These are phyloP conservation scores for Penstemon davidsonii DNA, from an alignment of 257 asterid genomes.

Conservation along the genomic window DNA sequence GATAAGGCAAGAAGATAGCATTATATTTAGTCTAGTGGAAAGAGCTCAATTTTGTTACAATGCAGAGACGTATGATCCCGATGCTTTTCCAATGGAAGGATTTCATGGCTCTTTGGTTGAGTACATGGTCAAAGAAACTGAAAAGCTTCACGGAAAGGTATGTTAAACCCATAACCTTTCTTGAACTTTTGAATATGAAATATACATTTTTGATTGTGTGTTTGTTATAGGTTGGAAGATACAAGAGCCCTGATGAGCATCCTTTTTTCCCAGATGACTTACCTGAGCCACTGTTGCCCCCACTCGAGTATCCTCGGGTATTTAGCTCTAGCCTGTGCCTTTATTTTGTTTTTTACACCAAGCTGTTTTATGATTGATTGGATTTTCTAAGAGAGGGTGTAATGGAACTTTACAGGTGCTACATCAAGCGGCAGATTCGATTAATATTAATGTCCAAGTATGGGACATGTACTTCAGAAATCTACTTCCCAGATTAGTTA, in stretches of 20 bases:
- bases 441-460: slow-evolving; percentile 70
- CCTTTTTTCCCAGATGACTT: slow-evolving; percentile 78
- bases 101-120: slow-evolving; percentile 80
- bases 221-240: slow-evolving; percentile 79
- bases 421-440: slow-evolving; percentile 69
- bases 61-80: slow-evolving; percentile 62
- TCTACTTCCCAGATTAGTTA: slow-evolving; percentile 77
- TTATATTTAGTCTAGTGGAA: slow-evolving; percentile 83
- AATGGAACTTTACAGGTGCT: slow-evolving; percentile 54
- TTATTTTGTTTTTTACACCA: too few species aligned
- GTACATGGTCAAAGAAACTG: slow-evolving; percentile 87
- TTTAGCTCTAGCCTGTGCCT: background rate
- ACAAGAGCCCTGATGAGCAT: slow-evolving; percentile 89
- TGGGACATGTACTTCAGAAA: slow-evolving; percentile 86
- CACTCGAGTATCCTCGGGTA: slow-evolving; percentile 84
- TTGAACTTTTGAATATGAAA: slow-evolving; percentile 7
- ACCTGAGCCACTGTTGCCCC: slow-evolving; percentile 75
- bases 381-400: slow-evolving; percentile 2
- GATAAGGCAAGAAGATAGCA: slow-evolving; percentile 91
- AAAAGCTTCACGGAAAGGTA: slow-evolving; percentile 90
- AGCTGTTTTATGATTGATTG: background rate
- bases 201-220: background rate
- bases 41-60: slow-evolving; percentile 88
- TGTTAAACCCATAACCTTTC: background rate
- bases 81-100: slow-evolving; percentile 67